Base-by-base conservation (phyloP, 306 rosid genomes). In the Prunus campanulata region DNA sequence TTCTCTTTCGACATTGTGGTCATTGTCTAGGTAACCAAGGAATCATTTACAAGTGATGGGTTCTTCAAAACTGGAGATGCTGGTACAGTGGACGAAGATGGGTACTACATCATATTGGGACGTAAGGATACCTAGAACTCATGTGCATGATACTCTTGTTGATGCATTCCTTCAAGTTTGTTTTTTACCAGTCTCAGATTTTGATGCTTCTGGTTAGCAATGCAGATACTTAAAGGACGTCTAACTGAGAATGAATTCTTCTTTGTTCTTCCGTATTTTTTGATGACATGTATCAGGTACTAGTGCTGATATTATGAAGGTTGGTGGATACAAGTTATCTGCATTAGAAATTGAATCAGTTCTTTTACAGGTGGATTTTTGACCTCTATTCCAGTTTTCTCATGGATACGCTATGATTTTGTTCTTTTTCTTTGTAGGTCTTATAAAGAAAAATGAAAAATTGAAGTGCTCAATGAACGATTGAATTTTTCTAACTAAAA, bases 11-110 rank as follows among this genome's bases (percentile, higher is more conserved):
- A 48, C 16, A 2, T 62, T 30, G 56, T 66, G 65, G 54, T 81
- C 80, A 49, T 61, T 75, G 44, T 72, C 64, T 68, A 95, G 98
- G 87, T 84, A 63, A 95, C 97, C 0, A 88, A 82, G 79, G 88
- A 83, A 77, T 89, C 97, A 44, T 95, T 95, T 83, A 87, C 84
- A 48, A 88, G 88, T 56, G 96, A 84, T 54, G 96, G 96, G n/a
- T 95, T 85, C 84, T 95, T 90, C 84, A 95, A 83, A 84, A 92
- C 98, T n/a, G 98, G 98, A 76, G 97, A 95, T 82, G 89, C 98
- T 59, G 97, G 83, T 69, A 90, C 82, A 70, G 86, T 81, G 71
- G 96, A 95, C 72, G 83, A 85, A 72, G 96, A 92, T 86, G 97
- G 97, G 51, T 95, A 95, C 75, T 92, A 77, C 81, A 73, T 90